phyloP scores from a whole-genome alignment of 2,329 filamentous ascomycete genomes.

The Allantophomopsis cytisporea region DNA sequence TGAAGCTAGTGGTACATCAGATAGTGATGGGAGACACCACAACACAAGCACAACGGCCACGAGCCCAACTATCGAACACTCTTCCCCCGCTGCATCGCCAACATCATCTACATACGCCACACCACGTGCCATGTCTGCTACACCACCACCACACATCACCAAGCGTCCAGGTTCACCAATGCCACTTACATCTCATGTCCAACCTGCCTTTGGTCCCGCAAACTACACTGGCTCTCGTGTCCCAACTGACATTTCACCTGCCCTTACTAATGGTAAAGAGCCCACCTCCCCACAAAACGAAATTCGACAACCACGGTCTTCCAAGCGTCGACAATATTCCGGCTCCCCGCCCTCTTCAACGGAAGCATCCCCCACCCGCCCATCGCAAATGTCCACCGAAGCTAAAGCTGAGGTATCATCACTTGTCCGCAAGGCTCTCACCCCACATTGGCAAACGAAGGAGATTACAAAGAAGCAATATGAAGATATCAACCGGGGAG shows the following conservation, averaged over 20 bases:
- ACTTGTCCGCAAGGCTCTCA: constrained; percentile 73
- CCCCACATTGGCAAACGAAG: constrained; percentile 63
- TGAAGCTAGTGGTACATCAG: constrained; percentile 46
- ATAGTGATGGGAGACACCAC: constrained; percentile 33
- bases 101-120: constrained; percentile 50
- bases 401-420: constrained; percentile 81
- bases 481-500: constrained; percentile 77
- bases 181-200: constrained; percentile 56
- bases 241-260: constrained; percentile 19
- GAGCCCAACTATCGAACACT: constrained; percentile 25
- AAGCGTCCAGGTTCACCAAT: constrained; percentile 52
- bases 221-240: constrained; percentile 57
- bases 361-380: constrained; percentile 55
- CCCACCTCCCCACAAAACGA: constrained; percentile 6
- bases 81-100: constrained; percentile 57
- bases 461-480: constrained; percentile 81
- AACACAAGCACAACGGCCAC: constrained; percentile 9
- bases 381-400: constrained; percentile 52
- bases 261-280: constrained; percentile 8
- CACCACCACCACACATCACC: constrained; percentile 52
- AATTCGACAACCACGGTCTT: constrained; percentile 14
- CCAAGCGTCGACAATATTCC: constrained; percentile 16
- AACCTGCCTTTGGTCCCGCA: constrained; percentile 61
- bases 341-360: constrained; percentile 13
- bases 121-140: constrained; percentile 51